These are phyloP conservation scores for Eurotiales sp. DNA, from an alignment of 2,329 filamentous ascomycete species.

Conservation along the genomic window DNA sequence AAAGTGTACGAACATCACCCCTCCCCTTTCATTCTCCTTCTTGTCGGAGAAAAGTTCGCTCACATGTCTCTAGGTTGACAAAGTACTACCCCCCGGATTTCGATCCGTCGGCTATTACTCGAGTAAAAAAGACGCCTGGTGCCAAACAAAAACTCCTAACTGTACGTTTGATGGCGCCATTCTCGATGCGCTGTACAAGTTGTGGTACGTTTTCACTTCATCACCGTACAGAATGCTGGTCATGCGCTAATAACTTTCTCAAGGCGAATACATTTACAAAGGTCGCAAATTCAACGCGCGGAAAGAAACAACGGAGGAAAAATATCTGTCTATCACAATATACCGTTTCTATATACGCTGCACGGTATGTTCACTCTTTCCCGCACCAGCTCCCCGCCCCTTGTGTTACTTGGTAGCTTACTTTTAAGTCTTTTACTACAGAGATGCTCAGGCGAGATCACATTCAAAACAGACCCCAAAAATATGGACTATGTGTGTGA, in stretches of 20 bases:
- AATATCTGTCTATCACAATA: constrained; percentile 83
- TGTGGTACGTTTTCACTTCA: constrained; percentile 20
- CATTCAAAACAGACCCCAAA: constrained; percentile 91
- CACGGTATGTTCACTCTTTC: constrained; percentile 60
- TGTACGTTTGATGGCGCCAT: constrained; percentile 86
- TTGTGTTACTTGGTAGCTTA: neutral
- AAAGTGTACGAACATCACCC: constrained; percentile 61
- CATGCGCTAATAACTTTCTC: constrained; percentile 22
- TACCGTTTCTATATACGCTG: constrained; percentile 90
- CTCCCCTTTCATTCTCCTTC: constrained; percentile 44
- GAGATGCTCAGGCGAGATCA: constrained; percentile 66
- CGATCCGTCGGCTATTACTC: constrained; percentile 76
- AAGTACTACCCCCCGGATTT: constrained; percentile 70
- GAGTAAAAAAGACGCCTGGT: constrained; percentile 28
- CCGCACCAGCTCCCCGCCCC: no score
- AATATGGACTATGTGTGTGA: constrained; percentile 82
- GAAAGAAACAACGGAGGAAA: constrained; percentile 88
- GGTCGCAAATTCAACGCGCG: constrained; percentile 93
- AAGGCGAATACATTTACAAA: constrained; percentile 83
- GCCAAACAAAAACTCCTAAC: constrained; percentile 58
- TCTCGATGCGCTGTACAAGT: constrained; percentile 68
- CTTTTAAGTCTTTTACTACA: neutral
- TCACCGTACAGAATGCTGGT: neutral
- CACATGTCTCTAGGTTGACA: constrained; percentile 16
- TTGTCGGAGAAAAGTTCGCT: neutral